Evolutionary conservation across 2,329 filamentous ascomycete genomes (phyloP).

Genomic region (Scytalidium lignicola): DNA sequence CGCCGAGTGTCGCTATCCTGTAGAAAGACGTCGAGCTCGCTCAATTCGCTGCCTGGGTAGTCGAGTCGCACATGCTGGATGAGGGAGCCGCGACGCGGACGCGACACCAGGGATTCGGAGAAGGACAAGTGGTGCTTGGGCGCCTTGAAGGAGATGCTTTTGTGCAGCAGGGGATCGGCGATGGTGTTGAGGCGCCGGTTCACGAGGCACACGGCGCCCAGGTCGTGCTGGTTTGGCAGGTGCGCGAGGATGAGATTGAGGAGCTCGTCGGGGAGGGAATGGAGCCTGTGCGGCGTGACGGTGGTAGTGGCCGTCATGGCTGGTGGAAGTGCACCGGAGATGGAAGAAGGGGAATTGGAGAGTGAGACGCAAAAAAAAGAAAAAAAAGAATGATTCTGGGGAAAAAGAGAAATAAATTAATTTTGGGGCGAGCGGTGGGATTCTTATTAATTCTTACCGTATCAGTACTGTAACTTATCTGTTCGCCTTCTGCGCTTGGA

Average conservation of each 20-base stretch:
- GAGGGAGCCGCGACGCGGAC: constrained; percentile 41
- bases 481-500: too few relatives aligned
- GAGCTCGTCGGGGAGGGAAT: constrained; percentile 34
- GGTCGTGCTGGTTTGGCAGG: constrained; percentile 33
- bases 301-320: background rate
- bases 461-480: too few relatives aligned
- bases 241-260: constrained; percentile 36
- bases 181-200: constrained; percentile 38
- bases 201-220: constrained; percentile 38
- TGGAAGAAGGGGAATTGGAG: too few relatives aligned
- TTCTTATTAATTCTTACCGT: too few relatives aligned
- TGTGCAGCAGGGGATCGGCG: constrained; percentile 43
- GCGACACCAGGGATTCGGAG: constrained; percentile 40
- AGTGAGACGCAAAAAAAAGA: too few relatives aligned
- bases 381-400: too few relatives aligned
- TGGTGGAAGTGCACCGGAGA: too few relatives aligned
- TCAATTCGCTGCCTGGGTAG: constrained; percentile 39
- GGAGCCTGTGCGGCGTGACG: background rate
- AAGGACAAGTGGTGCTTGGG: constrained; percentile 44
- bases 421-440: too few relatives aligned
- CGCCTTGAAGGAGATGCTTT: constrained; percentile 40
- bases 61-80: constrained; percentile 41
- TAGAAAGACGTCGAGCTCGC: constrained; percentile 33
- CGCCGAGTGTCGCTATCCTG: constrained; percentile 30
- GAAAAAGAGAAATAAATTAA: too few relatives aligned